Evolutionary conservation across 768 basidiomycete genomes (phyloP).

Genomic region (Trametes punicea): DNA sequence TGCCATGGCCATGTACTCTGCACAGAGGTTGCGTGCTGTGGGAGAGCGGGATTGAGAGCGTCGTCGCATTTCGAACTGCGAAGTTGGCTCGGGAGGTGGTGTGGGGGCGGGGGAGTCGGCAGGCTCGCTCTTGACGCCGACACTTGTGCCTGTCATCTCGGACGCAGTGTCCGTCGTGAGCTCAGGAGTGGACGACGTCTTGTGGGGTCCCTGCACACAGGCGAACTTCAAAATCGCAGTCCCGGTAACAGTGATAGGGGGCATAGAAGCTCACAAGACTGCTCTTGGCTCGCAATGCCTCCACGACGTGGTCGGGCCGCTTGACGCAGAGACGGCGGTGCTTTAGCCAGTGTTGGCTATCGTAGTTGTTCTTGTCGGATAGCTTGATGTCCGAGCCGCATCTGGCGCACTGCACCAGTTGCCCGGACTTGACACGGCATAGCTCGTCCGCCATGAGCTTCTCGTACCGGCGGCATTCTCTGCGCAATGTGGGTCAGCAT

Average conservation of each 20-base stretch:
- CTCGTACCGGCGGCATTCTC: conserved; percentile 1
- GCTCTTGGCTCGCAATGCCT: conserved; percentile 11
- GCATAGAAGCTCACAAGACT: neutral
- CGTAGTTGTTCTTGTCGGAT: conserved; percentile 62
- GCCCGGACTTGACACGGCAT: neutral
- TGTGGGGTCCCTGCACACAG: neutral
- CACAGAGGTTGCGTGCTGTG: neutral
- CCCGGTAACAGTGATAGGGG: neutral
- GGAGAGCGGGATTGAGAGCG: conserved; percentile 2
- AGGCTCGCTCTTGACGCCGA: conserved; percentile 3
- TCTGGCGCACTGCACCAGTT: conserved; percentile 40
- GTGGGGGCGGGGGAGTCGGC: conserved; percentile 17
- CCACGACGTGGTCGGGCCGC: conserved; percentile 31
- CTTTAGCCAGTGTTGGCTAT: conserved; percentile 64
- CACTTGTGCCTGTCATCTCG: neutral
- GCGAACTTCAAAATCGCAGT: neutral
- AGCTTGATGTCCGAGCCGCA: conserved; percentile 61
- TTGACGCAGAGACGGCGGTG: conserved; percentile 60
- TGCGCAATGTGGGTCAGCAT: neutral
- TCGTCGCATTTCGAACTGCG: too few relatives aligned
- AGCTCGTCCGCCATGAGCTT: neutral
- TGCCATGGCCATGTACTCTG: neutral
- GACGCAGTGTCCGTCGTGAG: conserved; percentile 5
- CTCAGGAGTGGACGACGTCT: neutral
- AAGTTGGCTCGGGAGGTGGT: conserved; percentile 8